Evolutionary conservation across 495 filamentous ascomycete genomes (phyloP).

Genomic region (Tuber magnatum): DNA sequence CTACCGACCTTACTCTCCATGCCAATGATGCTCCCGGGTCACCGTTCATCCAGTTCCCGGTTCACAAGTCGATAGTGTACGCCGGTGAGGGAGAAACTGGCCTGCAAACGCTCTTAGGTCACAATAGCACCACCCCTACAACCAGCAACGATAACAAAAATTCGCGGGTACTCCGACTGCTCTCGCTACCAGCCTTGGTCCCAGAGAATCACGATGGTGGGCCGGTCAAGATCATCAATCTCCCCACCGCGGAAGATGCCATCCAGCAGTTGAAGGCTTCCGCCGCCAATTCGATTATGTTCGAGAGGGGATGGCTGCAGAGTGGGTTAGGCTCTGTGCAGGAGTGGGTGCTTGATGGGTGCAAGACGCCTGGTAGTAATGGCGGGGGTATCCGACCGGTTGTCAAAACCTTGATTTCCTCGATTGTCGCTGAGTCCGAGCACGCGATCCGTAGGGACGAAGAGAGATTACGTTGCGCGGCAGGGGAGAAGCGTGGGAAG

Average conservation of each 20-base stretch:
- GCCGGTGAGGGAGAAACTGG: conserved; percentile 56
- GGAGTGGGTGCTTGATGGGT: conserved; percentile 17
- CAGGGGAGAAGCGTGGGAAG: not conserved
- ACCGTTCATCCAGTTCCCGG: conserved; percentile 63
- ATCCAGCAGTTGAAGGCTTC: conserved; percentile 38
- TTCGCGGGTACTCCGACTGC: conserved; percentile 41
- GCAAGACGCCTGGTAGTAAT: not conserved
- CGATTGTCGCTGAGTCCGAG: conserved; percentile 49
- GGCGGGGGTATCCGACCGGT: conserved; percentile 50
- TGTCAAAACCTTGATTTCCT: conserved; percentile 58
- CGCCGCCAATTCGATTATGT: not conserved
- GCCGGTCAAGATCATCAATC: conserved; percentile 53
- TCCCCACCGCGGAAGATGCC: conserved; percentile 41
- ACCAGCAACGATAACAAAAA: not conserved
- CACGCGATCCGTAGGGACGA: conserved; percentile 8
- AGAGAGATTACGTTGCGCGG: not conserved
- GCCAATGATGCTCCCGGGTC: conserved; percentile 18
- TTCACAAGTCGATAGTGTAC: conserved; percentile 74
- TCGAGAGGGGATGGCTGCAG: conserved; percentile 18
- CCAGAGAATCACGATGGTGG: conserved; percentile 30
- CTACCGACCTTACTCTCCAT: conserved; percentile 18
- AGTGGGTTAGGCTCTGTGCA: conserved; percentile 13
- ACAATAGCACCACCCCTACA: not conserved
- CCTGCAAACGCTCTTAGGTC: conserved; percentile 48
- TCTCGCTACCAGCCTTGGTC: conserved; percentile 39